A percentile compares a stretch with the other conserved stretches of the same genome.
Evolutionary conservation across 1,139 yeast genomes (phyloP).

Genomic region (Candida tetrigidarum): DNA sequence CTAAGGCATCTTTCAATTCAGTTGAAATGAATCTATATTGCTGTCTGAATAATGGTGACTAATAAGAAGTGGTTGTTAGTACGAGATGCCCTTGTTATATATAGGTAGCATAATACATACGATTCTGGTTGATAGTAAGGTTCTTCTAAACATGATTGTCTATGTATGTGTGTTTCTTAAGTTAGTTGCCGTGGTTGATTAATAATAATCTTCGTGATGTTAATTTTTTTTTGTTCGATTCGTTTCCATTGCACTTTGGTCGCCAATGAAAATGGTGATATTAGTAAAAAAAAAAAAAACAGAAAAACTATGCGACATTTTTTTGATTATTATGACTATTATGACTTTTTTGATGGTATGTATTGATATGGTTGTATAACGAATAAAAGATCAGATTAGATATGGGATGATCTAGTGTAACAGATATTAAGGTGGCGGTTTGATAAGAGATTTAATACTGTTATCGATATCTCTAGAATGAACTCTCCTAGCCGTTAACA

Average conservation of each 20-base stretch:
- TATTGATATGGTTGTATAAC: too few relatives aligned
- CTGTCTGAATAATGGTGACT: slow-evolving; percentile 11
- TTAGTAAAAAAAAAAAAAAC: too few relatives aligned
- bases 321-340: too few relatives aligned
- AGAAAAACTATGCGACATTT: neutral
- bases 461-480: too few relatives aligned
- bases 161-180: neutral
- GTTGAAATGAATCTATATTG: slow-evolving; percentile 63
- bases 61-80: slow-evolving; percentile 5
- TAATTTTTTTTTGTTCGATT: slow-evolving; percentile 3
- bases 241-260: neutral
- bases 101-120: neutral
- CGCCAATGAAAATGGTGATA: neutral
- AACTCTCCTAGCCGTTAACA: too few relatives aligned
- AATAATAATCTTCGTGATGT: slow-evolving; percentile 4
- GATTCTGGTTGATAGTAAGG: slow-evolving; percentile 18
- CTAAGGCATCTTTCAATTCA: slow-evolving; percentile 83
- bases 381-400: too few relatives aligned
- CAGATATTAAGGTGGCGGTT: too few relatives aligned
- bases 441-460: too few relatives aligned
- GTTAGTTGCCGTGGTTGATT: slow-evolving; percentile 1
- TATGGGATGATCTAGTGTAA: too few relatives aligned
- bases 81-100: neutral
- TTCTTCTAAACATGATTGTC: slow-evolving; percentile 28
- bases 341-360: too few relatives aligned